Conservation (phyloP, 192 early-diverging fungal genomes). For the Podila minutissima region DNA sequence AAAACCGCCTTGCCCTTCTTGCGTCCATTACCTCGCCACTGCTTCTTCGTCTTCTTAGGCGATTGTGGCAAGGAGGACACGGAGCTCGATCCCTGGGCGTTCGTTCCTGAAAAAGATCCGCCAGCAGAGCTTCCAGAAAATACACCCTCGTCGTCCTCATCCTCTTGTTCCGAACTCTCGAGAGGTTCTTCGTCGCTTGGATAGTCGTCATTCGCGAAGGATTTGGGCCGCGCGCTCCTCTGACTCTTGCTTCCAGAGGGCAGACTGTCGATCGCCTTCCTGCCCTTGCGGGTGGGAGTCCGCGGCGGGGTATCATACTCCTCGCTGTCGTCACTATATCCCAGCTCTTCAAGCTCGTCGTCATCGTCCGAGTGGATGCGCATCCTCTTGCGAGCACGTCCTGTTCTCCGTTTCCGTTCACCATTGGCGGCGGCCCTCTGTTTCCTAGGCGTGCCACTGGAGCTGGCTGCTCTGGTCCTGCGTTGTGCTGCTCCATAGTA, state of each 20-base stretch:
- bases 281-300: constrained; percentile 3
- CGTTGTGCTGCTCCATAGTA: constrained; percentile 42
- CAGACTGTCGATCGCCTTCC: constrained; percentile 14
- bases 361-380: constrained; percentile 52
- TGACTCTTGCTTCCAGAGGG: constrained; percentile 47
- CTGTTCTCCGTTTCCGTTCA: constrained; percentile 12
- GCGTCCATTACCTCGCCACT: constrained; percentile 51
- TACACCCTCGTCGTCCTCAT: constrained; percentile 43
- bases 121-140: constrained; percentile 52
- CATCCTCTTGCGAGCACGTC: constrained; percentile 21
- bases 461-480: constrained; percentile 36
- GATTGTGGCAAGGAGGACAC: constrained; percentile 6
- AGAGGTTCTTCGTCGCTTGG: constrained; percentile 38
- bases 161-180: constrained; percentile 25
- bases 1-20: constrained; percentile 42
- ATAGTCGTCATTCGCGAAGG: constrained; percentile 47
- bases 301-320: constrained; percentile 9
- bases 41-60: constrained; percentile 23
- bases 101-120: constrained; percentile 17
- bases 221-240: constrained; percentile 41
- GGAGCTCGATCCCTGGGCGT: not conserved
- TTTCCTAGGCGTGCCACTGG: constrained; percentile 31
- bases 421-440: constrained; percentile 7
- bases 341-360: constrained; percentile 13
- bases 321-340: constrained; percentile 24